Base-by-base conservation (phyloP, 2,329 filamentous ascomycete genomes). In the Aspergillus amoenus region DNA sequence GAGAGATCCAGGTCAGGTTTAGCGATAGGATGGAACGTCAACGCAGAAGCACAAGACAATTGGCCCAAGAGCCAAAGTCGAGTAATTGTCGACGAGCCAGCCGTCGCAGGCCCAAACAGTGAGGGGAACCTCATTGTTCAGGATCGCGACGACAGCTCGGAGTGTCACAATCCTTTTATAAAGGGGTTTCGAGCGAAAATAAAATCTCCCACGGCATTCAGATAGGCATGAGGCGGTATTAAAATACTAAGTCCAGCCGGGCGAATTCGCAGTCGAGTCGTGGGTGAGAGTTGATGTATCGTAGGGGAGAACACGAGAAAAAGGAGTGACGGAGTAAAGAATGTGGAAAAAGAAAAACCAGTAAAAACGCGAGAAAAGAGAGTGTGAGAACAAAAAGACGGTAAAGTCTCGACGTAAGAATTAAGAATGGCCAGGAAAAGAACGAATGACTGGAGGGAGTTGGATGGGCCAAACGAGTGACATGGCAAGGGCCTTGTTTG, bases 1-100 rank as follows among this genome's bases (percentile, higher is more conserved):
- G 83, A 84, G 58, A 96, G 82, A 70, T 96, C 89, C 70, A 99
- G 61, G 13, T 74, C 66, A 15, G 74, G 74, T 34, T 68, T 61
- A 7, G 71, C 65, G 34, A 76, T 68, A 9, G 73, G 62, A 22
- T 70, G 68, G 62, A 76, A 75, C 47, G 71, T 69, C 46, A 76
- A 61, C 34, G 70, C 73, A 61, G 66, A 63, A 55, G 64, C 63
- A 52, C 60, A 64, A 45, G 63, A 61, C 30, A 66, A 27, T 42
- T 59, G 57, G 22, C 68, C 55, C 9, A 69, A 51, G 5, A 60
- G 53, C 61, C 65, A 68, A 48, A 73, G 37, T 39, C 62, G 63
- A 55, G 73, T 55, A 52, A 71, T 48, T 49, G 67, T 70, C 56
- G 69, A 66, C 59, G 73, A 62, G 59, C 72, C 74, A 66, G 73